Base-by-base conservation (phyloP, 2,329 filamentous ascomycete species). In the Tolypocladium guangdongense region DNA sequence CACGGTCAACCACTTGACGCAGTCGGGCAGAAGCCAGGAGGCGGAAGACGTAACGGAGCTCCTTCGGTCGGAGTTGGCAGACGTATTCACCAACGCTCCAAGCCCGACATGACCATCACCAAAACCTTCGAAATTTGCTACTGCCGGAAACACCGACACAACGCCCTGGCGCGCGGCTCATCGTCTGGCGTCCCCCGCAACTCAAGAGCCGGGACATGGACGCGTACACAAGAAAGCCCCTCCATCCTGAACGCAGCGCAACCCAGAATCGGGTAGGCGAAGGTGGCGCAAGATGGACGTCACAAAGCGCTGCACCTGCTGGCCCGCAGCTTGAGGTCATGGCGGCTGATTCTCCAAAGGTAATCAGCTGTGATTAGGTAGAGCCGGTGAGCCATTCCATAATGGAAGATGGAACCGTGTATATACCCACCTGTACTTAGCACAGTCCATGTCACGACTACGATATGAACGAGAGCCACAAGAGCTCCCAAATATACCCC, bases 1-100 rank as follows among this genome's bases (percentile, higher is more conserved):
- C 52, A 76, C 75, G 0, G 69, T 76, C 51, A 71, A 70, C 48
- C 68, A 74, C 51, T 62, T 78, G n/a, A 66, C 68, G 14, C 65
- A 69, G 33, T 63, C 66, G 2, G 74, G 75, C 11, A 63, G 68
- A 57, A 64, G 63, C 7, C 63, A 67, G 5, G 70, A 76, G 57
- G 76, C 76, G 0, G 65, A 72, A 41, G 60, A 64, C 11, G 62
- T 78, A 1, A 65, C 70, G 4, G 61, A 68, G 36, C 54, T 74
- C 4, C 54, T 75, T n/a, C 64, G 68, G 20, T 59, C 63, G 11
- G 71, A 70, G 49, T 59, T 72, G n/a, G 55, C 68, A 2, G 57
- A 59, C 11, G 56, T 68, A 3, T 67, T 68, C 37, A 57, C 57
- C 14, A 52, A 58, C 38, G 60, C 59, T 27, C 49, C 57, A 33